Base-by-base conservation (phyloP, 257 asterid species). In the Fraxinus americana region DNA sequence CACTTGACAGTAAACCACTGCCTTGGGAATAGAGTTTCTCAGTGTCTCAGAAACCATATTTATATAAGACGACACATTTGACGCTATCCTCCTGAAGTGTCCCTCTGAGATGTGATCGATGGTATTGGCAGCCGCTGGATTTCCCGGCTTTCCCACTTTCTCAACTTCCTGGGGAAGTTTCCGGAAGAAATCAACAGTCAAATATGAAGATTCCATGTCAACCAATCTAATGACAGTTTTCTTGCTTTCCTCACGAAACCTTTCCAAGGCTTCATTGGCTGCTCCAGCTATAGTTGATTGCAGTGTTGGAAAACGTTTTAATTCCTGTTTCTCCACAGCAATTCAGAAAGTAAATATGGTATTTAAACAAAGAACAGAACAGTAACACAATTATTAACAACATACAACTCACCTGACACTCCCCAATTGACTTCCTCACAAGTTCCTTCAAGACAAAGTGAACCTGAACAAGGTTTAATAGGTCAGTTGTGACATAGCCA, bases 31-130 rank as follows among this genome's bases (percentile, higher is more conserved):
- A 0, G 96, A 84, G 85, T 84, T 91, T 85, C 81, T 90, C 70
- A 92, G 89, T 8, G 89, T 91, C 17, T 88, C 97, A 1, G 93
- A 87, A 23, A 94, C 86, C 98, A 94, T 92, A 71, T 75, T 73
- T 50, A 94, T 73, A 75, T 94, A 94, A 7, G 98, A 91, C 38
- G 94, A 91, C 39, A 94, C 97, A 72, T 94, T 94, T 73, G 94
- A 94, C n/a, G 91, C 98, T 75, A 94, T 94, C 88, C 96, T 86
- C 89, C 98, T 87, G 85, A 88, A 94, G 84, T 94, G 97, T 74
- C 84, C 96, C 66, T 94, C 98, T 16, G 85, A 88, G 50, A 82
- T 83, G 21, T 90, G 91, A 82, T 94, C 98, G 39, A 88, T 21
- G 71, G 80, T 75, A 43, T 86, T 54, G 72, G 94, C 84, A 45